Percentiles rank a stretch among this genome's conserved stretches.
Evolutionary conservation across 345 rosid species (phyloP).

Genomic region (Aquilaria sinensis): DNA sequence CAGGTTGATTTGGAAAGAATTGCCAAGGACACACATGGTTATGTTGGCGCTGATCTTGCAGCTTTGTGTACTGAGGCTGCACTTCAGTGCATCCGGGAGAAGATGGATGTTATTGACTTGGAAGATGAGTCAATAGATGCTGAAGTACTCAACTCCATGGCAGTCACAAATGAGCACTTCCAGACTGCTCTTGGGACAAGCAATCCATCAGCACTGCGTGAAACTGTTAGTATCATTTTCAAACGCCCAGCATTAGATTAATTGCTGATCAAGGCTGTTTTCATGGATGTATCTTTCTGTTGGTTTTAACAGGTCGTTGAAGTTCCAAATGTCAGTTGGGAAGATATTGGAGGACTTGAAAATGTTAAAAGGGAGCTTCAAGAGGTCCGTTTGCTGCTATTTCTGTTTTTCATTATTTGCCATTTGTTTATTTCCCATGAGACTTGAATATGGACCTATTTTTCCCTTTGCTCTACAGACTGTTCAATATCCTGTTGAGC

Average conservation of each 20-base stretch:
- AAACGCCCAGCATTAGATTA: background rate
- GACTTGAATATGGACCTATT: background rate
- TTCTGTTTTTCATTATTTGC: background rate
- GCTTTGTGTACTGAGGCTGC: conserved; percentile 98
- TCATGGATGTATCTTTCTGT: background rate
- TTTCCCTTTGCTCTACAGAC: conserved; percentile 39
- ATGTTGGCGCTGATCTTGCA: conserved; percentile 98
- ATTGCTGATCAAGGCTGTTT: background rate
- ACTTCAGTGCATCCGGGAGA: conserved; percentile 96
- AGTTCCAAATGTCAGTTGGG: conserved; percentile 89
- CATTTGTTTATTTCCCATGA: background rate
- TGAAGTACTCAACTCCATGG: conserved; percentile 89
- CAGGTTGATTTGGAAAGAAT: conserved; percentile 94
- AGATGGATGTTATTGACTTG: conserved; percentile 96
- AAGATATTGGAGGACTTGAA: conserved; percentile 94
- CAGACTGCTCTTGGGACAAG: conserved; percentile 83
- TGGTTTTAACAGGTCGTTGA: conserved; percentile 68
- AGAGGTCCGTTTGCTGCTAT: conserved; percentile 44
- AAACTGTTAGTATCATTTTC: conserved; percentile 47
- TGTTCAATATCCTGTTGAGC: conserved; percentile 98
- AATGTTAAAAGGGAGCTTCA: conserved; percentile 94
- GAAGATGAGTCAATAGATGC: conserved; percentile 97
- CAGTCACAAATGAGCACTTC: conserved; percentile 91
- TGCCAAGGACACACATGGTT: conserved; percentile 87
- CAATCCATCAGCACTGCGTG: conserved; percentile 84